These are phyloP conservation scores for Huntiella moniliformis DNA, from an alignment of 2,329 filamentous ascomycete genomes.

Conservation along the genomic window DNA sequence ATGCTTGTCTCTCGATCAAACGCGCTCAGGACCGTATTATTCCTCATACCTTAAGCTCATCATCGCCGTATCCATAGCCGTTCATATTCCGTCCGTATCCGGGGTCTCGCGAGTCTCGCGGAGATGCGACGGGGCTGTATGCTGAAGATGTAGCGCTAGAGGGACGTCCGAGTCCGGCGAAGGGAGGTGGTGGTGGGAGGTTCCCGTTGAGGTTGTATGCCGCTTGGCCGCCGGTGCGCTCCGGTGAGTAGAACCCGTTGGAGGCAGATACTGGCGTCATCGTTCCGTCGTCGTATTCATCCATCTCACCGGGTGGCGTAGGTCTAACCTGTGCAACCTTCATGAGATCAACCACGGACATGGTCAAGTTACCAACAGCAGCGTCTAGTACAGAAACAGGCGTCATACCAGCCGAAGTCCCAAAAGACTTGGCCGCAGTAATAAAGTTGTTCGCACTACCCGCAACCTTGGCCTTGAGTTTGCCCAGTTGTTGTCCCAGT, in stretches of 20 bases:
- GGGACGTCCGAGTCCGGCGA: conserved; percentile 38
- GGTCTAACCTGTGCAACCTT: conserved; percentile 66
- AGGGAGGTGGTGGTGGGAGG: conserved; percentile 33
- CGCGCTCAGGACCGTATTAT: not conserved
- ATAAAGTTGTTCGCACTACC: conserved; percentile 90
- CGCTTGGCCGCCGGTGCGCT: conserved; percentile 13
- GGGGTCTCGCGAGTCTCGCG: conserved; percentile 35
- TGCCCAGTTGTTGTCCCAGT: conserved; percentile 38
- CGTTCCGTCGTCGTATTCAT: conserved; percentile 53
- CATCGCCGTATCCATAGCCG: conserved; percentile 8
- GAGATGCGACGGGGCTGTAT: conserved; percentile 56
- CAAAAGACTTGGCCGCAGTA: conserved; percentile 84
- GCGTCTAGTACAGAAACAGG: conserved; percentile 89
- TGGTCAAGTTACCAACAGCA: conserved; percentile 74
- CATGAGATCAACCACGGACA: conserved; percentile 70
- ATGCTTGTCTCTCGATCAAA: conserved; percentile 6
- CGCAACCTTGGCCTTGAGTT: conserved; percentile 68
- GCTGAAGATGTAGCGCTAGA: conserved; percentile 52
- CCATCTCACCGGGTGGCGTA: conserved; percentile 57
- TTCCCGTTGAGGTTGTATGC: not conserved
- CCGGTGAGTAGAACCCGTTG: conserved; percentile 48
- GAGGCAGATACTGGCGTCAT: conserved; percentile 44
- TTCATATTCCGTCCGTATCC: conserved; percentile 7
- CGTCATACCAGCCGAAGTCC: conserved; percentile 61
- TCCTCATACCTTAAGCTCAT: conserved; percentile 12